Evolutionary conservation across 2,329 filamentous ascomycete species (phyloP).

Genomic region (Coleophoma cylindrospora): DNA sequence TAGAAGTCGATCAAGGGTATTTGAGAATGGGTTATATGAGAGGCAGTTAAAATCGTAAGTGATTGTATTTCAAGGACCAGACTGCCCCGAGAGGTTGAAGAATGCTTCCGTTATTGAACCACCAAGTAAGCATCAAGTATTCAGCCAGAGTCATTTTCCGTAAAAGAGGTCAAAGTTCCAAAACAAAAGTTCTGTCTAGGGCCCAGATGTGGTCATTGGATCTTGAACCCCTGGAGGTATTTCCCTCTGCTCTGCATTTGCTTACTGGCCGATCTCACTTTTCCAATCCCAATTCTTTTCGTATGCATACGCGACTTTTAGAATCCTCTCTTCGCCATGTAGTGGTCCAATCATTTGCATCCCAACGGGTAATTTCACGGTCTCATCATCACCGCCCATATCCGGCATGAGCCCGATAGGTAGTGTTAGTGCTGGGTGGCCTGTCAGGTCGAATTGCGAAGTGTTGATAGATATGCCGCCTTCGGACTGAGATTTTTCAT

Average conservation of each 20-base stretch:
- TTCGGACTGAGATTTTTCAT: conserved; percentile 40
- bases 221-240: not conserved
- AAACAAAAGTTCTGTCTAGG: not conserved
- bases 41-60: too few species aligned
- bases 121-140: too few species aligned
- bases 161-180: too few species aligned
- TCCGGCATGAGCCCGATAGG: conserved; percentile 40
- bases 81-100: too few species aligned
- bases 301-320: conserved; percentile 39
- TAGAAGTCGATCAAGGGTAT: too few species aligned
- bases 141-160: too few species aligned
- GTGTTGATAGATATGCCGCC: conserved; percentile 52
- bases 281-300: conserved; percentile 39
- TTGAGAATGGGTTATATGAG: too few species aligned
- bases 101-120: too few species aligned
- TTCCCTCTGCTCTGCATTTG: not conserved
- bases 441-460: conserved; percentile 48
- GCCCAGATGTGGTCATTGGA: too few species aligned
- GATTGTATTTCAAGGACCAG: too few species aligned
- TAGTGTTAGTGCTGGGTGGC: conserved; percentile 47
- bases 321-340: conserved; percentile 42
- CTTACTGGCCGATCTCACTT: not conserved
- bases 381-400: conserved; percentile 24
- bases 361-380: conserved; percentile 40
- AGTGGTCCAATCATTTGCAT: conserved; percentile 48